Evolutionary conservation across 2,329 filamentous ascomycete species (phyloP).

Genomic region (Magnaporthales sp.): DNA sequence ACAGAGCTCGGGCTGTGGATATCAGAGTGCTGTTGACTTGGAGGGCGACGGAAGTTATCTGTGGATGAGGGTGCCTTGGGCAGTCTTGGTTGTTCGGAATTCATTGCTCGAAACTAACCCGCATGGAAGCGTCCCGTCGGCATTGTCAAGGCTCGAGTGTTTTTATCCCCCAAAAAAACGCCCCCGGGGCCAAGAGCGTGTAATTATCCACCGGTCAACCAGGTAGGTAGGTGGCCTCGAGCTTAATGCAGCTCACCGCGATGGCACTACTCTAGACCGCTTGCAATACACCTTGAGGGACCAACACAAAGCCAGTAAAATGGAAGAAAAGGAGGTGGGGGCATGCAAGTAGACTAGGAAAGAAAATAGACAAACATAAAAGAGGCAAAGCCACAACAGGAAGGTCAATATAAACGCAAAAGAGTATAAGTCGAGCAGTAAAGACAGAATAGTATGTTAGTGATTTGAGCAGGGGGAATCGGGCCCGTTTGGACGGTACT

Average conservation of each 20-base stretch:
- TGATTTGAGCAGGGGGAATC: neutral
- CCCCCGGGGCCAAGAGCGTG: neutral
- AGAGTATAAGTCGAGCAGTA: neutral
- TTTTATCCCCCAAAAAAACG: neutral
- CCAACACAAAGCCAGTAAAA: neutral
- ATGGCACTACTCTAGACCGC: neutral
- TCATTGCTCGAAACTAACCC: slow-evolving; percentile 1
- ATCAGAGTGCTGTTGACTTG: neutral
- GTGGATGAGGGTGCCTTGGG: neutral
- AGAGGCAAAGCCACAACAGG: neutral
- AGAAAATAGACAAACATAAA: too few species aligned
- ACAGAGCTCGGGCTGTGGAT: neutral
- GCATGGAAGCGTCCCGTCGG: neutral
- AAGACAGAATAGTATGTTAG: neutral
- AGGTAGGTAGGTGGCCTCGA: neutral
- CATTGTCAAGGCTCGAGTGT: neutral
- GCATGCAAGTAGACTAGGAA: neutral
- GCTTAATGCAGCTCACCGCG: neutral
- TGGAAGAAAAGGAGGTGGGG: neutral
- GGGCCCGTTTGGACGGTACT: neutral
- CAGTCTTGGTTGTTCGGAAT: neutral
- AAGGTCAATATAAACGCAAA: neutral
- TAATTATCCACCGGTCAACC: neutral
- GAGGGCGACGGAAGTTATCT: neutral
- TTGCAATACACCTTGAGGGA: neutral